Base-by-base conservation (phyloP, 2,329 filamentous ascomycete genomes). In the Ciborinia camelliae region DNA sequence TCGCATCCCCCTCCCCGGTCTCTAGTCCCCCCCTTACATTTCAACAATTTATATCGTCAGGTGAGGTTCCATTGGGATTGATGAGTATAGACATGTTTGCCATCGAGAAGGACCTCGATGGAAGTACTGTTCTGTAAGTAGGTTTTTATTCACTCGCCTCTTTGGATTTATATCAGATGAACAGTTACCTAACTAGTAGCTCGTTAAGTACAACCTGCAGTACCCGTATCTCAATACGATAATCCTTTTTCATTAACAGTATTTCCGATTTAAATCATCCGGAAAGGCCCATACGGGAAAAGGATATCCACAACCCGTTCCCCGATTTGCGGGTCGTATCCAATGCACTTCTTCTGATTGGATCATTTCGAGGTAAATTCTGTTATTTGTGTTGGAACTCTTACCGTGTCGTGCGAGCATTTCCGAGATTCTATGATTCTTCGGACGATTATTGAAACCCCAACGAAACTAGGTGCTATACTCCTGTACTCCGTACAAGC, bases 381-480 rank as follows among this genome's bases (percentile, higher is more conserved):
- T 35, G n/a, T 23, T 32, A 53, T 15, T 12, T 53, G 26, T 32
- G 18, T 39, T 32, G 37, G 32, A 53, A 53, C 32, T 37, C n/a
- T 39, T 53, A 53, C 6, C 3, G n/a, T 23, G 12, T 59, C 23
- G 23, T 51, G 18, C 45, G 7, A 28, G 30, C 32, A 28, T 28
- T 15, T 61, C 45, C 23, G 45, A n/a, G n/a, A n/a, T n/a, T n/a
- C n/a, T n/a, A n/a, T n/a, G n/a, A 62, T 62, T 52, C 35, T 30
- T 43, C 35, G 58, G 58, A 52, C 20, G 35, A 58, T 23, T 10
- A 47, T 68, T 68, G 71, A 73, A 72, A 71, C 71, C 69, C 65
- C 69, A 69, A 70, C 70, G 70, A 73, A 72, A 73, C 70, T 57
- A 69, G 65, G 8, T 10, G 14, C n/a, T n/a, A n/a, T n/a, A n/a